Base-by-base conservation (phyloP, 2,329 filamentous ascomycete genomes). In the Colletotrichum sp. region DNA sequence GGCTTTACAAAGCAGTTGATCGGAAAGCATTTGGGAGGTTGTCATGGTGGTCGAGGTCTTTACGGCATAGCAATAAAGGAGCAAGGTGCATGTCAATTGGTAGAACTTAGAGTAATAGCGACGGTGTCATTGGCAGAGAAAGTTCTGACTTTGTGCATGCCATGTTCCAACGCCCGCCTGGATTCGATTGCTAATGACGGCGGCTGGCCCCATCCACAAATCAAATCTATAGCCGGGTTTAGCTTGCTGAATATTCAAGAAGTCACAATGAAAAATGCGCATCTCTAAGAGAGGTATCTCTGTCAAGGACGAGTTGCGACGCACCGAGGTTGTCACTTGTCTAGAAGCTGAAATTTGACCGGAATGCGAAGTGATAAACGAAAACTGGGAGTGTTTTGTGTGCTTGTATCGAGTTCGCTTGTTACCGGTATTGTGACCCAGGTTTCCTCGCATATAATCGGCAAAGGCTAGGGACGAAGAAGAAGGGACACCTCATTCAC, bases 231-330 rank as follows among this genome's bases (percentile, higher is more conserved):
- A n/a, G 11, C 9, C 38, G 9, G 38, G 0, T 47, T 0, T n/a
- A 4, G 18, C 38, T 21, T 12, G 0, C 1, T 47, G 3, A 21
- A 12, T 7, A 47, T 3, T 6, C 9, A 47, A 47, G 38, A 47
- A 2, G 1, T 7, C 38, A 8, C 0, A 11, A n/a, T 7, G 3
- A 5, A 21, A 4, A n/a, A n/a, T 12, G 9, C 38, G 38, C 38
- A 47, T 21, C 43, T 47, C 9, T 9, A 47, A 47, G 43, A 0
- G 9, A 21, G 0, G 1, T 2, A 4, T 21, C 9, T 6, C 18
- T 21, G 18, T 21, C 2, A 47, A 1, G 11, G 1, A 47, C 3
- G 38, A 21, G 43, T 18, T 47, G 11, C 43, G 43, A 47, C 38
- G 3, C 2, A 1, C 31, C 15, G 54, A 18, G 24, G 54, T 31